Evolutionary conservation across 805 yeast species (phyloP).

Genomic region (Wickerhamiella bombiphila): DNA sequence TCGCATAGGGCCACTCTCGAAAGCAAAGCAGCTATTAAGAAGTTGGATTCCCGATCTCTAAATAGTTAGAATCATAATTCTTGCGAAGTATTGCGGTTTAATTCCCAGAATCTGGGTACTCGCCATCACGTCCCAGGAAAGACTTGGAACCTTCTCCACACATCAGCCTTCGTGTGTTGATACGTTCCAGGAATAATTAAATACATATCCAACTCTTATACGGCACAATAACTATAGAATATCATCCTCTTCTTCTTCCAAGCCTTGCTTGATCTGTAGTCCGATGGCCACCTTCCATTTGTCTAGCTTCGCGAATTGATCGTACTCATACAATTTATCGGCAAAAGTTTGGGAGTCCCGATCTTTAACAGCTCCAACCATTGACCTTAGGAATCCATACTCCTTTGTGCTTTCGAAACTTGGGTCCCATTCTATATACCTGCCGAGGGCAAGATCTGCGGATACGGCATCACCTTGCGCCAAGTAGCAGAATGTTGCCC

Average conservation of each 20-base stretch:
- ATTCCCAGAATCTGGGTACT: too few relatives aligned
- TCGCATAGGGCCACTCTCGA: too few relatives aligned
- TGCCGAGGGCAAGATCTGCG: constrained; percentile 55
- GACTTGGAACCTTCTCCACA: too few relatives aligned
- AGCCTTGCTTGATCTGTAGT: constrained; percentile 62
- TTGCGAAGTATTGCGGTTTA: too few relatives aligned
- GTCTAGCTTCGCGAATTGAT: constrained; percentile 77
- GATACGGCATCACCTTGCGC: constrained; percentile 79
- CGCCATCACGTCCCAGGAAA: too few relatives aligned
- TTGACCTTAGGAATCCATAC: constrained; percentile 45
- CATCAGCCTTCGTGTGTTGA: too few relatives aligned
- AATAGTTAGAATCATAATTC: too few relatives aligned
- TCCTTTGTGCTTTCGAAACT: constrained; percentile 54
- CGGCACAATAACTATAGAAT: constrained; percentile 7
- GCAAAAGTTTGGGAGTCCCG: constrained; percentile 71
- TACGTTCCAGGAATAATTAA: too few relatives aligned
- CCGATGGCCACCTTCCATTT: constrained; percentile 78
- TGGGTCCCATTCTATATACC: constrained; percentile 57
- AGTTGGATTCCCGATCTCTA: too few relatives aligned
- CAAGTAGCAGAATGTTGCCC: constrained; percentile 66
- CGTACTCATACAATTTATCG: constrained; percentile 63
- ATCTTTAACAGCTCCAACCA: constrained; percentile 59
- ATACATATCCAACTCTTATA: too few relatives aligned
- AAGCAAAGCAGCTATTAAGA: too few relatives aligned
- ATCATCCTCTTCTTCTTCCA: constrained; percentile 63